Conservation (phyloP, 768 basidiomycete species). For the Stropharia rugosoannulata region DNA sequence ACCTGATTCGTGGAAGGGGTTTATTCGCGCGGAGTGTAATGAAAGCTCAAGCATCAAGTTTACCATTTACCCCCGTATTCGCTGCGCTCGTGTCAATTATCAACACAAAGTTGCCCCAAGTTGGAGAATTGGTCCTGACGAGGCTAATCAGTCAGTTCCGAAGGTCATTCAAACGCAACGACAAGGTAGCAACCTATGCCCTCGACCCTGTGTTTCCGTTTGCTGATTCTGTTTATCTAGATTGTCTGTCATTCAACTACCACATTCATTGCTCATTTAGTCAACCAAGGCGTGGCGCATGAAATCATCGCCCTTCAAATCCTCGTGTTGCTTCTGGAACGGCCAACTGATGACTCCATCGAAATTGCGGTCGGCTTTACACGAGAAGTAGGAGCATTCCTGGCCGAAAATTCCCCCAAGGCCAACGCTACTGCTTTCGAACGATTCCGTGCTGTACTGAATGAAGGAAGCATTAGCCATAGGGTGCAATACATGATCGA, state of each 20-base stretch:
- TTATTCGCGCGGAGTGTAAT: conserved; percentile 93
- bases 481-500: conserved; percentile 99
- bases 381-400: conserved; percentile 95
- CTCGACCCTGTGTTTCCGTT: not conserved
- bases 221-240: conserved; percentile 37
- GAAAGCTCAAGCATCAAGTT: conserved; percentile 96
- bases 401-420: conserved; percentile 91
- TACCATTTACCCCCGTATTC: conserved; percentile 97
- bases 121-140: conserved; percentile 88
- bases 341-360: conserved; percentile 95
- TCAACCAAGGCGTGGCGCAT: conserved; percentile 91
- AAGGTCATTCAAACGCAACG: conserved; percentile 92
- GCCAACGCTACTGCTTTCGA: conserved; percentile 95
- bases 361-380: conserved; percentile 98
- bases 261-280: conserved; percentile 87
- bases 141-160: conserved; percentile 95
- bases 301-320: conserved; percentile 95
- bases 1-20: conserved; percentile 90
- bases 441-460: conserved; percentile 94
- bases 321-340: conserved; percentile 91
- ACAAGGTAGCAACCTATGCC: conserved; percentile 68
- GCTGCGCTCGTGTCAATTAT: conserved; percentile 92
- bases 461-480: conserved; percentile 93
- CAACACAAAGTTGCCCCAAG: conserved; percentile 96
- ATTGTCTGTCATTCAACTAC: conserved; percentile 92